These are phyloP conservation scores for Ogataea ramenticola DNA, from an alignment of 805 yeast species.

Conservation along the genomic window DNA sequence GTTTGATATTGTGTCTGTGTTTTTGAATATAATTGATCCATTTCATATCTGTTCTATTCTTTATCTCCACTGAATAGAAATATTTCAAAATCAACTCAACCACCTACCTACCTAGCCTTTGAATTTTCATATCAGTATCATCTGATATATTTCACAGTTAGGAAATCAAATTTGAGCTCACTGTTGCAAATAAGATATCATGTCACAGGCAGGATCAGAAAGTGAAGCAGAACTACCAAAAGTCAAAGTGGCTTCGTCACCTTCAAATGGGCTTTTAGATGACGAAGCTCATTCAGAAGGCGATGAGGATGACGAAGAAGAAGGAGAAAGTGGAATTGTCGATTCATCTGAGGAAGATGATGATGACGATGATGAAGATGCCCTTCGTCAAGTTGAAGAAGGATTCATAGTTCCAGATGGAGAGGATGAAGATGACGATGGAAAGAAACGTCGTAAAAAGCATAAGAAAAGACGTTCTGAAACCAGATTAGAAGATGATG, in stretches of 20 bases:
- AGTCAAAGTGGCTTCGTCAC: neutral
- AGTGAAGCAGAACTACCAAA: neutral
- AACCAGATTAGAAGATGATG: conserved; percentile 31
- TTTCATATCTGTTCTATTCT: too few relatives aligned
- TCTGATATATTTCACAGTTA: too few relatives aligned
- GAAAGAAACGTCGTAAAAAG: conserved; percentile 31
- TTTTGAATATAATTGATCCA: too few relatives aligned
- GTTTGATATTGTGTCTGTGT: too few relatives aligned
- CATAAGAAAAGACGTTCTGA: conserved; percentile 36
- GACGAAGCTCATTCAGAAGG: conserved; percentile 22
- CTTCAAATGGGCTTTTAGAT: conserved; percentile 11
- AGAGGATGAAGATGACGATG: conserved; percentile 75
- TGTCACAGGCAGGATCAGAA: neutral
- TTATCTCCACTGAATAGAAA: too few relatives aligned
- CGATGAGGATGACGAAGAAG: conserved; percentile 27
- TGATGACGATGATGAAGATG: conserved; percentile 84
- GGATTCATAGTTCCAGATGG: conserved; percentile 90
- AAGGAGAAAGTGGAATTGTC: conserved; percentile 31
- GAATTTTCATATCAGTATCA: too few relatives aligned
- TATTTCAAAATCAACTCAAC: too few relatives aligned
- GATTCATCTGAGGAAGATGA: conserved; percentile 70
- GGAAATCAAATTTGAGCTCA: too few relatives aligned
- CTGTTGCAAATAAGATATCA: neutral
- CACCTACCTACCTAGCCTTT: too few relatives aligned
- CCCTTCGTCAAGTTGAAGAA: conserved; percentile 70